phyloP scores from a whole-genome alignment of 2,329 filamentous ascomycete species.

The Phyllosticta citrichinensis region DNA sequence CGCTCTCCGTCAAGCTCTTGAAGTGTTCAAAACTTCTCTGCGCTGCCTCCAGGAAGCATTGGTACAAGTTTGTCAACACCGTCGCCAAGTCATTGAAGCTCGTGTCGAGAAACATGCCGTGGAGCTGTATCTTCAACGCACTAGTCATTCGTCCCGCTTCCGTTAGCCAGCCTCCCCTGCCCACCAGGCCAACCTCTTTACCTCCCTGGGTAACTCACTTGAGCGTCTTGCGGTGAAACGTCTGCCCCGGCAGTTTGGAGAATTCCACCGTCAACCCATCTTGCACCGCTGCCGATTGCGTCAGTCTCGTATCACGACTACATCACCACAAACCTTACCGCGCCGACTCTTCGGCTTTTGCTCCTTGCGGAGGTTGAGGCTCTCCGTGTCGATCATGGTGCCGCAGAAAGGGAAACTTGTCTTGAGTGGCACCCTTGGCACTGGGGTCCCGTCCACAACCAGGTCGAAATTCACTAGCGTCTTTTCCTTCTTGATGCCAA shows the following conservation, averaged over 20 bases:
- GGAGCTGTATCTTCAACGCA: conserved; percentile 74
- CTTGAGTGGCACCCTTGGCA: conserved; percentile 13
- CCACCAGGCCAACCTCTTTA: background rate
- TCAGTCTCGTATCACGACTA: conserved; percentile 13
- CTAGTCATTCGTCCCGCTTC: conserved; percentile 17
- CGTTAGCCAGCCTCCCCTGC: background rate
- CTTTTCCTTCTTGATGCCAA: conserved; percentile 66
- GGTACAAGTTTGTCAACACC: conserved; percentile 64
- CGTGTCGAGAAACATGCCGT: conserved; percentile 75
- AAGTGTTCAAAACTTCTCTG: conserved; percentile 59
- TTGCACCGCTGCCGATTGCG: conserved; percentile 39
- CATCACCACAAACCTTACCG: conserved; percentile 33
- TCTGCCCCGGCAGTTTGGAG: conserved; percentile 59
- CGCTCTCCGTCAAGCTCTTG: conserved; percentile 43
- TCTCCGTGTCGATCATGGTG: conserved; percentile 60
- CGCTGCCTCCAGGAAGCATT: conserved; percentile 67
- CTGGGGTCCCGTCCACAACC: conserved; percentile 30
- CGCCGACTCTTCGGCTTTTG: conserved; percentile 41
- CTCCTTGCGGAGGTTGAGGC: conserved; percentile 66
- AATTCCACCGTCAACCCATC: conserved; percentile 73
- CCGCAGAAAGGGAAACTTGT: conserved; percentile 85
- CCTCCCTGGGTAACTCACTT: conserved; percentile 34
- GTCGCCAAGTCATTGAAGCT: conserved; percentile 60
- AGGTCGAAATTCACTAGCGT: conserved; percentile 77
- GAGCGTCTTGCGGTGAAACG: conserved; percentile 71